Conservation (phyloP, 495 filamentous ascomycete species). For the Acidiella bohemica region DNA sequence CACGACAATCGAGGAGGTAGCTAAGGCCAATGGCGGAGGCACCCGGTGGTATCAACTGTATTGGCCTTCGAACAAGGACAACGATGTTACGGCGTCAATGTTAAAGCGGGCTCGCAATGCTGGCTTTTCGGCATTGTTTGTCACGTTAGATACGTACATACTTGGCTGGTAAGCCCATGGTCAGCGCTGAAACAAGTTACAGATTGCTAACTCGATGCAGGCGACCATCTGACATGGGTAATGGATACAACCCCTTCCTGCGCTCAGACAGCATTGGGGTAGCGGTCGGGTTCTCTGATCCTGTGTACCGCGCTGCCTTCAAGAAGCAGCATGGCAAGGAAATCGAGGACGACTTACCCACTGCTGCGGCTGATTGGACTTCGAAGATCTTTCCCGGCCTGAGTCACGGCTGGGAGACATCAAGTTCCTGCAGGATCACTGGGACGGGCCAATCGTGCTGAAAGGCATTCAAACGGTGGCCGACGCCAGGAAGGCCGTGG, state of each 20-base stretch:
- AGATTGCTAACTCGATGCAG: too few relatives aligned
- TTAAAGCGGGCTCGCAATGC: constrained; percentile 39
- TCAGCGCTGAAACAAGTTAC: too few relatives aligned
- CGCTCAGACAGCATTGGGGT: constrained; percentile 42
- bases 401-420: too few relatives aligned
- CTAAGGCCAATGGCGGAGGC: constrained; percentile 37
- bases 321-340: too few relatives aligned
- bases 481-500: constrained; percentile 41
- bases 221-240: too few relatives aligned
- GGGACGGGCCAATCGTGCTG: too few relatives aligned
- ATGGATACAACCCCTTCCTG: constrained; percentile 56
- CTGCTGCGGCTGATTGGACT: too few relatives aligned
- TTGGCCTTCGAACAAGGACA: constrained; percentile 50
- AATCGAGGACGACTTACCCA: too few relatives aligned
- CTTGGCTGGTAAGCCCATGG: too few relatives aligned
- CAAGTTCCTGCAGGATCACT: too few relatives aligned
- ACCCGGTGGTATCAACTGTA: constrained; percentile 53
- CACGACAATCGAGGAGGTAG: constrained; percentile 47
- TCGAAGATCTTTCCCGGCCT: too few relatives aligned
- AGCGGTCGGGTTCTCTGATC: constrained; percentile 44
- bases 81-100: constrained; percentile 43
- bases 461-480: constrained; percentile 44
- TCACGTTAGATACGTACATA: constrained; percentile 54
- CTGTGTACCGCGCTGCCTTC: too few relatives aligned
- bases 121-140: constrained; percentile 46